Conservation (phyloP, 768 basidiomycete species). For the Lyophyllum shimeji region DNA sequence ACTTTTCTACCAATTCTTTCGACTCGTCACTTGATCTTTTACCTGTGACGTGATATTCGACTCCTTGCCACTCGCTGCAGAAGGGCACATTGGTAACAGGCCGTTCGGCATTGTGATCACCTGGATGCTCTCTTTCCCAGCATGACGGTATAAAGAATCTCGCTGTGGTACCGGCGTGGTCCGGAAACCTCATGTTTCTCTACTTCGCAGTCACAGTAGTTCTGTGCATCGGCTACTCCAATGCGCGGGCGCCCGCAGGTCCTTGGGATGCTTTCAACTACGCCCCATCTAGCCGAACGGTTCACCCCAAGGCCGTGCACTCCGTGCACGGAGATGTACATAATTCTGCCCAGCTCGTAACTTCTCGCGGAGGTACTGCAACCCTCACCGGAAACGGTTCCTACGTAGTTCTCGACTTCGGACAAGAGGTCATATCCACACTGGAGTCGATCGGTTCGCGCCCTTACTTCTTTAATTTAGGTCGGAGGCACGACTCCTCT, state of each 20-base stretch:
- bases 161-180: background rate
- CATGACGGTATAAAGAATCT: background rate
- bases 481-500: slow-evolving; percentile 33
- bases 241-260: slow-evolving; percentile 33
- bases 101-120: background rate
- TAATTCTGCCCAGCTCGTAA: slow-evolving; percentile 25
- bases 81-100: background rate
- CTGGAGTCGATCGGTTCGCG: background rate
- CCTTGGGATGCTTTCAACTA: slow-evolving; percentile 46
- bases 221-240: background rate
- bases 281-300: slow-evolving; percentile 31
- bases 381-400: slow-evolving; percentile 29
- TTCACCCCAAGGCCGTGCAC: slow-evolving; percentile 30
- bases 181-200: slow-evolving; percentile 1
- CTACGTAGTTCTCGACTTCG: slow-evolving; percentile 39
- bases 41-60: background rate
- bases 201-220: background rate
- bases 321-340: slow-evolving; percentile 25
- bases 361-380: slow-evolving; percentile 20
- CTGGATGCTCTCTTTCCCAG: background rate
- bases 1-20: background rate
- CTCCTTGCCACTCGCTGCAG: background rate
- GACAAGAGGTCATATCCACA: slow-evolving; percentile 28
- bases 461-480: slow-evolving; percentile 12
- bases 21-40: background rate